Conservation (phyloP, 208 protist genomes). For the Crithidia fasciculata region DNA sequence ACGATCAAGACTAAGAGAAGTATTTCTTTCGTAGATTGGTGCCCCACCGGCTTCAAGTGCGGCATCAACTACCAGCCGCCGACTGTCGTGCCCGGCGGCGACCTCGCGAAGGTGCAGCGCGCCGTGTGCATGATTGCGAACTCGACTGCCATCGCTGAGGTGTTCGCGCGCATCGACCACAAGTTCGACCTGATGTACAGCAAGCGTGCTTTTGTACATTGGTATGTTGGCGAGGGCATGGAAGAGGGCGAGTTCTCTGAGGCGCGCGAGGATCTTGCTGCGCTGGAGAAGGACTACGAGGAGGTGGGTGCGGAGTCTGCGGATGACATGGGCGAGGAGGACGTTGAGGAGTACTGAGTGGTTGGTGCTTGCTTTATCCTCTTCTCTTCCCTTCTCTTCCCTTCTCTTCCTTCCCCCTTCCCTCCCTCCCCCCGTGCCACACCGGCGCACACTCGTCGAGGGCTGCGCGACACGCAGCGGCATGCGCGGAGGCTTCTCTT, state of each 20-base stretch:
- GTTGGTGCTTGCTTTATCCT: neutral
- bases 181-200: constrained; percentile 94
- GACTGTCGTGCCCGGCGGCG: constrained; percentile 94
- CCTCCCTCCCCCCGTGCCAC: neutral
- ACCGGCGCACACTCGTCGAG: no score
- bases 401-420: neutral
- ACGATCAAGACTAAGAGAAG: constrained; percentile 96
- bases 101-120: constrained; percentile 94
- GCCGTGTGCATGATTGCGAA: constrained; percentile 96
- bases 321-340: constrained; percentile 93
- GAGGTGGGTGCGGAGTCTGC: constrained; percentile 75
- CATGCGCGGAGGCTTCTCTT: no score
- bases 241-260: constrained; percentile 97
- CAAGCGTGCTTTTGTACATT: constrained; percentile 93
- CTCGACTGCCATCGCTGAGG: constrained; percentile 93
- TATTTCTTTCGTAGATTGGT: constrained; percentile 98
- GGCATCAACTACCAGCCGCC: constrained; percentile 99
- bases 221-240: constrained; percentile 95
- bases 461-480: no score
- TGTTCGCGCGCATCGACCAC: constrained; percentile 93
- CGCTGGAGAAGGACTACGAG: constrained; percentile 98
- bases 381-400: constrained; percentile 1
- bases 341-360: constrained; percentile 95
- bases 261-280: constrained; percentile 95
- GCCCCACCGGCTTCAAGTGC: constrained; percentile 98